Evolutionary conservation across 805 yeast species (phyloP), one percentile per base, ranked within the genome.

Genomic region (Priceomyces castillae): DNA sequence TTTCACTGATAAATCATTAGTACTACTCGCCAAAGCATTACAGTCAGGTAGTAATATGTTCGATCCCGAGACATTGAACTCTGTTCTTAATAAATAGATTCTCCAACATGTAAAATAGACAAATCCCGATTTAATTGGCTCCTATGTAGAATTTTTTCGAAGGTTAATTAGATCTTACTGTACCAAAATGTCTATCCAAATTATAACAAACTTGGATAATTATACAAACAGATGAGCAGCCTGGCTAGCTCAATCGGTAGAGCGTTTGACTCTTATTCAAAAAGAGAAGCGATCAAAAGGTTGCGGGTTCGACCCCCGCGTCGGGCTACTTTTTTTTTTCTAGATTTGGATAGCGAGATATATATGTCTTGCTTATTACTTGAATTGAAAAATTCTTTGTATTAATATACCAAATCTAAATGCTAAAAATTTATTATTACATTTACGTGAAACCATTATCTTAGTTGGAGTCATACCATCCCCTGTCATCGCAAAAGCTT

Each of bases 41-140:
- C 82, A 80, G 54, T 76, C 77, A 31, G 82, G 84, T 11, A 69
- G 77, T 12, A 76, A 78, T 49, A 69, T 81, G 65, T 81, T 80
- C 59, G 84, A 80, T 53, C 73, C 71, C 23, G 82, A 78, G 37
- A 69, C 79, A 2, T 57, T 67, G 48, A 54, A 50, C 15, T 66
- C 67, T 4, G 37, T 54, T 11, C 36, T 40, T 25, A 46, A 38
- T 20, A 37, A 34, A 12, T 39, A 34, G 19, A 18, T 17, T 6
- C 18, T 4, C 19, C 5, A 33, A 16, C 19, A 14, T 18, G 36
- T 33, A 33, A 10, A 33, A 33, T 16, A 33, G 36, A 33, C 31
- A n/a, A 28, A 10, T 11, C 6, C 9, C 9, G 9, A 22, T 22
- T n/a, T n/a, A n/a, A n/a, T n/a, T n/a, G n/a, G n/a, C n/a, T n/a